Percentiles rank a stretch among this genome's conserved stretches.
phyloP scores from a whole-genome alignment of 257 asterid species.

The Prunella vulgaris region DNA sequence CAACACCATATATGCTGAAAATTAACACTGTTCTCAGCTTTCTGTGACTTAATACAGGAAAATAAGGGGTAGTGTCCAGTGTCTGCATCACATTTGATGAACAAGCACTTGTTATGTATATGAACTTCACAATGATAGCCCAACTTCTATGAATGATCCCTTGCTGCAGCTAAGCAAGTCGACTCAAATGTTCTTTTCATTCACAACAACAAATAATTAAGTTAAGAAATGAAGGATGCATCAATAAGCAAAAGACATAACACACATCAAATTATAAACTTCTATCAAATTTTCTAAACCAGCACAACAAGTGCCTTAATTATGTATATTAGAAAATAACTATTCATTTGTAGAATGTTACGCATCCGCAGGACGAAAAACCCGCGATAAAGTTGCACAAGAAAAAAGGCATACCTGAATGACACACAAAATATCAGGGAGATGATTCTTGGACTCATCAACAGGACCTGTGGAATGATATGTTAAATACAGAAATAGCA shows the following conservation, averaged over 20 bases:
- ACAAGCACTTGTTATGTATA: neutral
- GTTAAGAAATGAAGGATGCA: neutral
- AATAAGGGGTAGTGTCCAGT: neutral
- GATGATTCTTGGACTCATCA: slow-evolving; percentile 77
- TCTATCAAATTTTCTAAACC: neutral
- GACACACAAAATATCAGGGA: slow-evolving; percentile 93
- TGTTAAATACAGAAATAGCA: slow-evolving; percentile 5
- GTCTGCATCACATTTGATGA: neutral
- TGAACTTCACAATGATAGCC: neutral
- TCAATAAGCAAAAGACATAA: neutral
- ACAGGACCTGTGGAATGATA: slow-evolving; percentile 68
- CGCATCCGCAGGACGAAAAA: neutral
- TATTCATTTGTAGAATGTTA: neutral
- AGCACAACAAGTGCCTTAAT: neutral
- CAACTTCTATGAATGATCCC: neutral
- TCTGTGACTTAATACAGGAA: neutral
- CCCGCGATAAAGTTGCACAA: neutral
- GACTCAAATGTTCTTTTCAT: neutral
- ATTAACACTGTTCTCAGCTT: neutral
- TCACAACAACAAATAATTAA: neutral
- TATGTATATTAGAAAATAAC: neutral
- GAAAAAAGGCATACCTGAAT: slow-evolving; percentile 55
- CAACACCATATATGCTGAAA: neutral
- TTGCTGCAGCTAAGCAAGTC: neutral
- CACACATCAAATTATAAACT: neutral